Conservation (phyloP, 768 basidiomycete genomes). For the Tulasnella sp. region DNA sequence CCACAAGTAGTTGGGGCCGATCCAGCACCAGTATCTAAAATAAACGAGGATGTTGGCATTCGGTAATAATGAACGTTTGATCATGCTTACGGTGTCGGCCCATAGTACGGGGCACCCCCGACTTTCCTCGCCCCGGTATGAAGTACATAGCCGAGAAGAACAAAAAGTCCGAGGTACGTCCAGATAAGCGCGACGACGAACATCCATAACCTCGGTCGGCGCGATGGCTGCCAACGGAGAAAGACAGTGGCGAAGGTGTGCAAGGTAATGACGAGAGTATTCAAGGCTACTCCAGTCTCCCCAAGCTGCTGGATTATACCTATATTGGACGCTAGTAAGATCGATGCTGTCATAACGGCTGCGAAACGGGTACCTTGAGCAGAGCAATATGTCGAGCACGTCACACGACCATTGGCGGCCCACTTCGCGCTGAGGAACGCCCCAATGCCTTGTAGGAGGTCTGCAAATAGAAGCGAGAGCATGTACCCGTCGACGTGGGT, state of each 20-base stretch:
- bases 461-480: constrained; percentile 15
- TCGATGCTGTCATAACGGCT: background rate
- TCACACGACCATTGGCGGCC: constrained; percentile 11
- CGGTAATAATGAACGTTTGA: background rate
- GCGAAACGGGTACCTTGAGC: constrained; percentile 1
- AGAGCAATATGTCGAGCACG: constrained; percentile 8
- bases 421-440: constrained; percentile 7
- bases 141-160: constrained; percentile 5
- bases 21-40: constrained; percentile 16
- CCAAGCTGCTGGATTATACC: constrained; percentile 13
- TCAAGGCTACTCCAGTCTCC: constrained; percentile 13
- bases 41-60: background rate
- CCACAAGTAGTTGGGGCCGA: background rate
- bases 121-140: background rate
- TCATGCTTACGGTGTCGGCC: constrained; percentile 10
- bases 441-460: constrained; percentile 13
- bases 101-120: constrained; percentile 6
- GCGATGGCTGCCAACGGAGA: constrained; percentile 10
- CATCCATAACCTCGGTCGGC: constrained; percentile 5
- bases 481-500: constrained; percentile 16
- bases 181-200: constrained; percentile 11
- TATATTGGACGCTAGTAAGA: background rate
- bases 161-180: constrained; percentile 9
- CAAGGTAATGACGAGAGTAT: constrained; percentile 10
- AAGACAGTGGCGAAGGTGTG: constrained; percentile 15